These are phyloP conservation scores for Dothidotthia symphoricarpi DNA, from an alignment of 2,329 filamentous ascomycete genomes.

Conservation along the genomic window DNA sequence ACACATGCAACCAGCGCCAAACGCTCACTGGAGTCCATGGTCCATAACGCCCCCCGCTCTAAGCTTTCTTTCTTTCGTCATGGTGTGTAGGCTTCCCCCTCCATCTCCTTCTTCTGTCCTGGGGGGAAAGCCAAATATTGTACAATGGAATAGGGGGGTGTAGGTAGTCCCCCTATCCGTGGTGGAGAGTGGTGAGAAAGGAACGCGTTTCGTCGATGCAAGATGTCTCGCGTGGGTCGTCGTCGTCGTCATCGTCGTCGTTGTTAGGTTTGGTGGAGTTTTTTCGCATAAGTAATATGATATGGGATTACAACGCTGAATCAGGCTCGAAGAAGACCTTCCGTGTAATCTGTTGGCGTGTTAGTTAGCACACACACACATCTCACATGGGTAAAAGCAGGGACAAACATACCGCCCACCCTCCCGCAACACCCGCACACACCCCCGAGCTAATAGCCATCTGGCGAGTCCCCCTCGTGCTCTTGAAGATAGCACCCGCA, in stretches of 20 bases:
- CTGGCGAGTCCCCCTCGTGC: constrained; percentile 81
- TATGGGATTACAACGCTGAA: constrained; percentile 4
- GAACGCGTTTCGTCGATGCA: constrained; percentile 8
- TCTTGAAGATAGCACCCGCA: constrained; percentile 95
- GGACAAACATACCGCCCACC: constrained; percentile 78
- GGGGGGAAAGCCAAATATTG: constrained; percentile 19
- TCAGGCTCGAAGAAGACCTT: constrained; percentile 30
- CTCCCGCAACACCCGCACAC: constrained; percentile 79
- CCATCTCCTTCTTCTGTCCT: too few species aligned
- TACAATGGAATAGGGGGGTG: constrained; percentile 8
- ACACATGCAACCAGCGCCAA: too few species aligned
- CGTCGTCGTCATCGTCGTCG: too few species aligned
- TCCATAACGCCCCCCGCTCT: constrained; percentile 4
- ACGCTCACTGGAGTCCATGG: neutral
- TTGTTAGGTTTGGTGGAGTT: too few species aligned
- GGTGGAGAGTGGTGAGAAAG: constrained; percentile 19
- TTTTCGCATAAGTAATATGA: too few species aligned
- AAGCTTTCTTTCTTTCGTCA: constrained; percentile 1
- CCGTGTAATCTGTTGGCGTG: constrained; percentile 20
- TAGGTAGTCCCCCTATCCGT: constrained; percentile 8
- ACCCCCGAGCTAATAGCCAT: constrained; percentile 95
- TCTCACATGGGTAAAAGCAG: too few species aligned
- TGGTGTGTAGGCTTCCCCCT: constrained; percentile 5
- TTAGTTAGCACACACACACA: constrained; percentile 4
- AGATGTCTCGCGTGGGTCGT: too few species aligned